Percentiles rank a stretch among this genome's conserved stretches.
phyloP scores from a whole-genome alignment of 1,139 yeast species.

The Spencermartinsiella ligniputridi region DNA sequence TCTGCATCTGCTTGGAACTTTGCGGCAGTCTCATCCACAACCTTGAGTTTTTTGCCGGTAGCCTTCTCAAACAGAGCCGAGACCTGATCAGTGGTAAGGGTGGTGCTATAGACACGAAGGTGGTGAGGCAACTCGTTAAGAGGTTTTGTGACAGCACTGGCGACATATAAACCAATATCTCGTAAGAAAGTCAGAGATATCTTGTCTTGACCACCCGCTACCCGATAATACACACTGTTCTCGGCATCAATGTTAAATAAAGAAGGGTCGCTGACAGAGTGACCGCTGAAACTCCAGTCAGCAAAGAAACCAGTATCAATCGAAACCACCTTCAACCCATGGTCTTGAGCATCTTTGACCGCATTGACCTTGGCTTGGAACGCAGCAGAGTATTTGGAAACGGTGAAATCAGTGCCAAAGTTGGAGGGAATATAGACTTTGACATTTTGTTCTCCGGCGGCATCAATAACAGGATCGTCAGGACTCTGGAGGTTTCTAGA shows the following conservation, averaged over 20 bases:
- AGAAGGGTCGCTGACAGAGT: conserved; percentile 10
- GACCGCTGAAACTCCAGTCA: conserved; percentile 20
- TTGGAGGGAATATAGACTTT: conserved; percentile 59
- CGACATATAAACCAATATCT: conserved; percentile 50
- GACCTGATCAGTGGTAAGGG: conserved; percentile 39
- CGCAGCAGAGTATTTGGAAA: conserved; percentile 36
- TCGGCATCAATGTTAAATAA: conserved; percentile 7
- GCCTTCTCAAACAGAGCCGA: conserved; percentile 41
- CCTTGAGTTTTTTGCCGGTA: conserved; percentile 37
- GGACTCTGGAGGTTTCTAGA: conserved; percentile 8
- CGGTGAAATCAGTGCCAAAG: conserved; percentile 46
- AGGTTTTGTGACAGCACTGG: conserved; percentile 39
- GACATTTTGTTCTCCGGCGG: conserved; percentile 42
- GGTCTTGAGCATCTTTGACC: conserved; percentile 38
- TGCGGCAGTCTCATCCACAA: conserved; percentile 32
- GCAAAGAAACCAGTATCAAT: conserved; percentile 42
- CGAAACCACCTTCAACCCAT: conserved; percentile 51
- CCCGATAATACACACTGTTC: conserved; percentile 30
- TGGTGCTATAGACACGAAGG: conserved; percentile 44
- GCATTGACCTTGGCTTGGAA: conserved; percentile 40
- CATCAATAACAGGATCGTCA: conserved; percentile 21
- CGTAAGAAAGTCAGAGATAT: conserved; percentile 37
- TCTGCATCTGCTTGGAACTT: conserved; percentile 36
- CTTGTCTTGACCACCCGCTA: conserved; percentile 41
- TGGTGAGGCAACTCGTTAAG: conserved; percentile 42